Base-by-base conservation (phyloP, 305 asterid genomes). In the Plantago lanceolata region DNA sequence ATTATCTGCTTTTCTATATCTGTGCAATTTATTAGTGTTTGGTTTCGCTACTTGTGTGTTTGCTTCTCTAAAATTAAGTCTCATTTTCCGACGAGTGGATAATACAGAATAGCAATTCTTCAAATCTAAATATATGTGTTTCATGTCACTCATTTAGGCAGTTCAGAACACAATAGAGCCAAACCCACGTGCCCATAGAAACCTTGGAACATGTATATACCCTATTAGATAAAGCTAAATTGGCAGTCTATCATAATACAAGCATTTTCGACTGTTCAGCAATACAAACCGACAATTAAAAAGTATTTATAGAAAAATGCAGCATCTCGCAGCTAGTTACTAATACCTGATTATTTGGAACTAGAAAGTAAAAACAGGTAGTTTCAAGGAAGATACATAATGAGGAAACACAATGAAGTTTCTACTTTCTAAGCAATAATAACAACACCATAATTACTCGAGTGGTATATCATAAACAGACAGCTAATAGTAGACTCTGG, bases 401-500 rank as follows among this genome's bases (percentile, higher is more conserved):
- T 19, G 43, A 44, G 19, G 3, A 35, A 55, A 9, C n/a, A 50
- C 59, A 65, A 16, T 14, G 48, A 59, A 16, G 31, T 50, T 47
- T 13, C 57, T 44, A 16, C 21, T 50, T 47, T 13, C 57, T 44
- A 61, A 56, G 47, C 57, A 61, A 33, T 19, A 61, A 51, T 57
- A 9, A 26, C 31, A 60, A 47, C 16, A 55, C 21, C 59, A 54
- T 50, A 68, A 60, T 29, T 63, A 61, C 31, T 53, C 48, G 58
- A 52, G 45, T 43, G 68, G 73, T 40, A 65, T 45, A 59, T 51
- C 26, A 64, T 37, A 19, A 51, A 64, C 37, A 40, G 43, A 49
- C 51, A 56, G n/a, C 64, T 56, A 66, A 59, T 69, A 63, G 57
- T 57, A 24, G n/a, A 19, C 64, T 57, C 55, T 31, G 28, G 63